phyloP scores from a whole-genome alignment of 352 stramenopile species.

The Blastocystis sp. region DNA sequence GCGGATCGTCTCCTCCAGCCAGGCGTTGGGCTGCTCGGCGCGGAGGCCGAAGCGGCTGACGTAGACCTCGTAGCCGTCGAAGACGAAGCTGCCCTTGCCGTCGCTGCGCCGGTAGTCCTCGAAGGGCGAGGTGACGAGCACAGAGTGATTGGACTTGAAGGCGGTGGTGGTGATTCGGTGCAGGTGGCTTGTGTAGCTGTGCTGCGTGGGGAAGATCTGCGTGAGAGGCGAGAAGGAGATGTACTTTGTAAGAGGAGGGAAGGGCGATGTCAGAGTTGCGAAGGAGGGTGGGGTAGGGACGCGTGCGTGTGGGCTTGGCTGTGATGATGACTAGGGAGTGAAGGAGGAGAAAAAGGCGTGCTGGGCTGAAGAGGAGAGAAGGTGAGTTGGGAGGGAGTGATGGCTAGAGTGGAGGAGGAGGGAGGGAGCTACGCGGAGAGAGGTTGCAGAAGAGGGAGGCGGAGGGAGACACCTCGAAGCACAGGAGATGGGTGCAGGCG shows the following conservation, averaged over 20 bases:
- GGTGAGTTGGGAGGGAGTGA: neutral
- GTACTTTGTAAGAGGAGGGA: neutral
- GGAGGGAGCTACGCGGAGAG: neutral
- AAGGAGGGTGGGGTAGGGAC: neutral
- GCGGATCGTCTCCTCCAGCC: neutral
- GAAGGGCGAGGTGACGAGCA: neutral
- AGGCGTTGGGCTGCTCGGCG: neutral
- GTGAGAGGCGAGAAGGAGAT: neutral
- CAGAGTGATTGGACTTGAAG: neutral
- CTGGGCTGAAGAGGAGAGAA: neutral
- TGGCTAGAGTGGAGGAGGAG: neutral
- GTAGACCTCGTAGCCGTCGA: neutral
- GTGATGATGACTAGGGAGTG: neutral
- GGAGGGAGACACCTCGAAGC: constrained; percentile 1
- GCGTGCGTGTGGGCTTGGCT: neutral
- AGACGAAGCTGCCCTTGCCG: neutral
- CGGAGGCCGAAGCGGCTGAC: neutral
- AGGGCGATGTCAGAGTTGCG: neutral
- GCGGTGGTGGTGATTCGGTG: neutral
- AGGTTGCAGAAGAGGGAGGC: neutral
- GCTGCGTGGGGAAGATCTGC: neutral
- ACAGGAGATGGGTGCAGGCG: constrained; percentile 3
- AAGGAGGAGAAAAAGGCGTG: neutral
- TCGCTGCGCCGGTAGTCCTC: neutral
- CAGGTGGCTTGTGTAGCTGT: neutral